These are phyloP conservation scores for Mimosa pudica DNA, from an alignment of 306 rosid genomes.

Conservation along the genomic window DNA sequence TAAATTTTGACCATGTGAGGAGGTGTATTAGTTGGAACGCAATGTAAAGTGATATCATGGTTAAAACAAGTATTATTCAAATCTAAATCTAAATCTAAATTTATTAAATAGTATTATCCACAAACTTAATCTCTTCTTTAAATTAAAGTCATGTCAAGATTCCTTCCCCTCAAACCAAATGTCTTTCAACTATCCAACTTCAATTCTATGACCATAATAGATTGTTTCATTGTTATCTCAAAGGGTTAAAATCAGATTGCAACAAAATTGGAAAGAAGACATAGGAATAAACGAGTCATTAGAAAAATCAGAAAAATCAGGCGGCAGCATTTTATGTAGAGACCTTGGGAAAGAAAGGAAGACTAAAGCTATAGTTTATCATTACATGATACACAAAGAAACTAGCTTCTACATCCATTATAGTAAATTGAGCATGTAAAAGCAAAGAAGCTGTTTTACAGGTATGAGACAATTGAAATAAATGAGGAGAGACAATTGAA, in stretches of 20 bases:
- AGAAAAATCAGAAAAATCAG: slow-evolving; percentile 1
- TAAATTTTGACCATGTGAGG: too few relatives aligned
- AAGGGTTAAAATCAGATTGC: not conserved
- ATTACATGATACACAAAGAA: slow-evolving; percentile 39
- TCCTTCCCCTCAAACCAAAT: too few relatives aligned
- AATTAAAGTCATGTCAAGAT: too few relatives aligned
- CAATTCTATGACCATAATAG: too few relatives aligned
- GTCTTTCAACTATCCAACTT: too few relatives aligned
- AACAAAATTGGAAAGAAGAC: not conserved
- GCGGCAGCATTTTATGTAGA: slow-evolving; percentile 25
- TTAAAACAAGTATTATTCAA: too few relatives aligned
- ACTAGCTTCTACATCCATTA: slow-evolving; percentile 43
- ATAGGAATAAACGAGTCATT: slow-evolving; percentile 26
- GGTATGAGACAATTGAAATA: slow-evolving; percentile 27
- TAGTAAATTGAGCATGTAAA: slow-evolving; percentile 29
- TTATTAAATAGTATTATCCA: too few relatives aligned
- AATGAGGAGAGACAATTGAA: slow-evolving; percentile 2
- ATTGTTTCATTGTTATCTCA: not conserved
- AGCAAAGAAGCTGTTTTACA: slow-evolving; percentile 38
- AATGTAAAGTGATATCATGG: too few relatives aligned
- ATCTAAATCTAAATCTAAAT: too few relatives aligned
- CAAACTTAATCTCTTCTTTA: too few relatives aligned
- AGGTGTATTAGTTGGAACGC: too few relatives aligned
- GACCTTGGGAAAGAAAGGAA: slow-evolving; percentile 20
- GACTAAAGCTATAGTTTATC: slow-evolving; percentile 42